Conservation (phyloP, 2,329 filamentous ascomycete genomes). For the Cladosporium oxysporum region DNA sequence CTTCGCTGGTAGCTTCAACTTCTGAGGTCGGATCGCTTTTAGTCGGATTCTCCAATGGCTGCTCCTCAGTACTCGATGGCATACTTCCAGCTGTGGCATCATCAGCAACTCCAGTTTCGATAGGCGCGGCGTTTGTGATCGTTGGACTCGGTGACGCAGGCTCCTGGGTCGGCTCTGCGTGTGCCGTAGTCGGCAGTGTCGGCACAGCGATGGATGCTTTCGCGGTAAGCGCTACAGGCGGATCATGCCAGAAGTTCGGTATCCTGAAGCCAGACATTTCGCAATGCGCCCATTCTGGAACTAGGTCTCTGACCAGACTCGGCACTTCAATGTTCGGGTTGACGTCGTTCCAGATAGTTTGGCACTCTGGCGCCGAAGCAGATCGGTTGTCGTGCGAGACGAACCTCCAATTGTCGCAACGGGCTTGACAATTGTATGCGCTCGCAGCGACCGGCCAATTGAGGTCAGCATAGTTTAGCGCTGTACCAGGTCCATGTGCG, state of each 20-base stretch:
- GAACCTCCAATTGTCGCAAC: neutral
- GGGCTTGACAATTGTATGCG: conserved; percentile 28
- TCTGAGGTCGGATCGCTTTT: neutral
- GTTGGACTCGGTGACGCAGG: neutral
- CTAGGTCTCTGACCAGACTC: conserved; percentile 7
- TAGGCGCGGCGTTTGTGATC: neutral
- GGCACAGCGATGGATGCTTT: neutral
- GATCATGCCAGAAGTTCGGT: conserved; percentile 9
- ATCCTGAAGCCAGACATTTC: neutral
- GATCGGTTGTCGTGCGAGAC: neutral
- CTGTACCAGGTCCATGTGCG: conserved; percentile 20
- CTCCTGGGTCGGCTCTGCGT: neutral
- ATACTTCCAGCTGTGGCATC: neutral
- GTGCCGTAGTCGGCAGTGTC: neutral
- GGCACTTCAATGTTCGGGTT: conserved; percentile 10
- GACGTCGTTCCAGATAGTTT: conserved; percentile 14
- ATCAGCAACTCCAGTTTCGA: neutral
- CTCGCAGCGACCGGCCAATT: conserved; percentile 32
- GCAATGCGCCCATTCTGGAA: conserved; percentile 10
- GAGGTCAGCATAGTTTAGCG: conserved; percentile 29
- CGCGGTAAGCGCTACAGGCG: neutral
- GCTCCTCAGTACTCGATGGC: neutral
- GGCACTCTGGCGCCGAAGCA: neutral
- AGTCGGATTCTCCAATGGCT: neutral
- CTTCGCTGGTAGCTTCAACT: neutral